phyloP scores from a whole-genome alignment of 148 eudicot species.

The Vaccinium vitisidaea region DNA sequence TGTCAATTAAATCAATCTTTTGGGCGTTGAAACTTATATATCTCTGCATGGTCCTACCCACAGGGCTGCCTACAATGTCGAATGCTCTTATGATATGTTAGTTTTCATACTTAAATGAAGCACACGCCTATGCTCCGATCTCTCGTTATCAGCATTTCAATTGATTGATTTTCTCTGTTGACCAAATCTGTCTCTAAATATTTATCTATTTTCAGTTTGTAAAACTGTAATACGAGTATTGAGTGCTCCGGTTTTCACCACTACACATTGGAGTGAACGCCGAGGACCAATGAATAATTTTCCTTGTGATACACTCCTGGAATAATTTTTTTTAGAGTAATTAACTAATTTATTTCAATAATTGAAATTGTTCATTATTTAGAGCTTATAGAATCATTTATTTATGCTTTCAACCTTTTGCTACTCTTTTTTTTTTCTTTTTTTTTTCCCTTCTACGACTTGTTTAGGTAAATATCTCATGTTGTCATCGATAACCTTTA shows the following conservation, averaged over 20 bases:
- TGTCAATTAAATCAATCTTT: slow-evolving; percentile 17
- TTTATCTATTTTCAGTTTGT: neutral
- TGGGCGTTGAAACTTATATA: neutral
- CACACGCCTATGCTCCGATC: neutral
- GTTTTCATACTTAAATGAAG: neutral
- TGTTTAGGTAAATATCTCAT: too few relatives aligned
- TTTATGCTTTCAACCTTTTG: too few relatives aligned
- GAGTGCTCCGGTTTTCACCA: too few relatives aligned
- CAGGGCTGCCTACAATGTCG: neutral
- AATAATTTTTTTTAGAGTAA: neutral
- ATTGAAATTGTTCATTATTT: neutral
- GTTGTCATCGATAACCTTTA: too few relatives aligned
- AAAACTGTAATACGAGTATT: too few relatives aligned
- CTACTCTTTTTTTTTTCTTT: too few relatives aligned
- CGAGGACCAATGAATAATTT: too few relatives aligned
- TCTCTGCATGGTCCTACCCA: neutral
- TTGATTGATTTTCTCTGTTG: neutral
- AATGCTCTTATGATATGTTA: slow-evolving; percentile 1
- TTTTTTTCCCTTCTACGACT: too few relatives aligned
- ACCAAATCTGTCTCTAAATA: neutral
- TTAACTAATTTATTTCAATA: neutral
- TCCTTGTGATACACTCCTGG: too few relatives aligned
- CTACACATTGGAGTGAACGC: too few relatives aligned
- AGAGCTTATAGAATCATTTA: neutral
- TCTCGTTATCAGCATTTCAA: neutral